Evolutionary conservation across 257 asterid species (phyloP), one percentile per base, ranked within the genome.

Genomic region (Parsonsia alboflavescens): DNA sequence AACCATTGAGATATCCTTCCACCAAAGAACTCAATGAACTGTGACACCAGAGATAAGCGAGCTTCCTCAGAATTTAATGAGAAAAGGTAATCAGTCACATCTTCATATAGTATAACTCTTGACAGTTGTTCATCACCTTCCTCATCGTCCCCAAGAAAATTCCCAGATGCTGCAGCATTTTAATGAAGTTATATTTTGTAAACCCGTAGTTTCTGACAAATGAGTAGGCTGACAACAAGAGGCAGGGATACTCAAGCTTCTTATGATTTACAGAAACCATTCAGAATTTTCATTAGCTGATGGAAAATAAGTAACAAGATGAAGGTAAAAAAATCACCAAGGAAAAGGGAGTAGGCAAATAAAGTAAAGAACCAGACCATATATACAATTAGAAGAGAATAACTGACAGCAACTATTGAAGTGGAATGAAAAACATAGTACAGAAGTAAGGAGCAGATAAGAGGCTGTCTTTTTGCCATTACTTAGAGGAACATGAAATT

Each of bases 1-100:
- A 76, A 95, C 99, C 99, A 95, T 74, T 92, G 96, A 79, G 91
- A 77, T 69, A 90, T 89, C 83, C 90, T 88, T 82, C 99, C 99
- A 17, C 89, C 97, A 72, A 80, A 95, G 89, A 90, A 95, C 77
- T 95, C 98, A 76, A 89, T 85, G 74, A 92, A 90, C 82, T 95
- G 99, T 63, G 86, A 77, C 30, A 89, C 86, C 11, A 92, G 86
- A 79, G 99, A 92, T 74, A 85, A 68, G 10, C 86, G 93, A 56
- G 96, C 96, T 80, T 89, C 96, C 86, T 84, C 86, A 48, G 99
- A 89, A 78, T 75, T 83, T 76, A 92, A 64, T 19, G 99, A 92
- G 89, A 92, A 95, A 80, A 92, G 78, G 78, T 86, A 89, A 77
- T 92, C 99, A 76, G 89, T 76, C 83, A 95, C 93, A 72, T 95